Conservation (phyloP, 2,329 filamentous ascomycete genomes). For the Catunica adiposa region DNA sequence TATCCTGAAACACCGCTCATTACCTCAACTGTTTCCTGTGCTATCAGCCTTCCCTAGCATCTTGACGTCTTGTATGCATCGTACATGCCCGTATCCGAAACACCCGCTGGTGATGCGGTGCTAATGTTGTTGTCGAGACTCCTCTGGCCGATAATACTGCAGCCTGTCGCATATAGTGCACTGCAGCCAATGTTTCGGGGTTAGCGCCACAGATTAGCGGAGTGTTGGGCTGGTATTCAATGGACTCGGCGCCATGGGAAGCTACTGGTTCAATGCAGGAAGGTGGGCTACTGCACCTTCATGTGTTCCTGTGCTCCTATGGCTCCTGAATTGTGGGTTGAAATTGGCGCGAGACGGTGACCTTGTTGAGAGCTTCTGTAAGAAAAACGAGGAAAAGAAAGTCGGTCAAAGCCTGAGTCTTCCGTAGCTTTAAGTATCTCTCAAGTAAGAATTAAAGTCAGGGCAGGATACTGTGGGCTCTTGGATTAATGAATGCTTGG, state of each 20-base stretch:
- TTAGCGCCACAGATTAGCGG: neutral
- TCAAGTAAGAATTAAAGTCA: too few species aligned
- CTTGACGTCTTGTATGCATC: neutral
- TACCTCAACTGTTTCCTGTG: neutral
- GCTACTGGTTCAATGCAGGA: neutral
- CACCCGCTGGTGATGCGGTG: neutral
- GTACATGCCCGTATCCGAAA: neutral
- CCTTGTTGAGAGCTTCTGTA: too few species aligned
- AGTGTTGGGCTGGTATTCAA: neutral
- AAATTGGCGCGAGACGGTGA: neutral
- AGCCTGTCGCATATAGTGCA: too few species aligned
- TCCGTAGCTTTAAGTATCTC: neutral
- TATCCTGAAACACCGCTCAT: neutral
- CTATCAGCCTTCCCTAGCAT: neutral
- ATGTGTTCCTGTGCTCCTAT: neutral
- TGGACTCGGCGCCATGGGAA: neutral
- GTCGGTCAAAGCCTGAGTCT: too few species aligned
- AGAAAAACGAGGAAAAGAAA: too few species aligned
- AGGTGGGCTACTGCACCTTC: neutral
- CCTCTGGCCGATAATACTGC: too few species aligned
- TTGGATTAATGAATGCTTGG: too few species aligned
- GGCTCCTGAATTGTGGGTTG: neutral
- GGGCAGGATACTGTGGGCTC: too few species aligned
- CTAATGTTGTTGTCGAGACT: too few species aligned
- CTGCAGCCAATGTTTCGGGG: too few species aligned